phyloP scores from a whole-genome alignment of 2,329 filamentous ascomycete genomes.

The Exophiala mesophila region DNA sequence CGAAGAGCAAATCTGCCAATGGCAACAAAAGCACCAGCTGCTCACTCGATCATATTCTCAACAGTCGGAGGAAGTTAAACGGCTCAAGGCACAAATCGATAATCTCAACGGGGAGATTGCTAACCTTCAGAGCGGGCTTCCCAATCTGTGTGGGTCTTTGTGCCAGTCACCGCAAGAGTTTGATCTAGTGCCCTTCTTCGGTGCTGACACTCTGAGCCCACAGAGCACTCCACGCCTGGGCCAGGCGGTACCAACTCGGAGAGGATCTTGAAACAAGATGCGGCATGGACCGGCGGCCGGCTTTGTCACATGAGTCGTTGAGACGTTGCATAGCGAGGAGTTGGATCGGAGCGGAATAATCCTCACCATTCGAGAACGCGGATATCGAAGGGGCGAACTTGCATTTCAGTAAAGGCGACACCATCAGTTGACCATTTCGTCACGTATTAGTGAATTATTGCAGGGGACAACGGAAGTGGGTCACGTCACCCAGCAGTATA shows the following conservation, averaged over 20 bases:
- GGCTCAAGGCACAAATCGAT: conserved; percentile 23
- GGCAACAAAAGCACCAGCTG: conserved; percentile 23
- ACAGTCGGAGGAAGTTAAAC: conserved; percentile 19
- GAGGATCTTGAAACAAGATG: conserved; percentile 2
- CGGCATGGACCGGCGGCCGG: background rate
- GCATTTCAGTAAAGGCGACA: background rate
- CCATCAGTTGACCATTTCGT: background rate
- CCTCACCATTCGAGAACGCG: no score
- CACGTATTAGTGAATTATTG: no score
- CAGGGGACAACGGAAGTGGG: no score
- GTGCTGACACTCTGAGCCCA: conserved; percentile 10
- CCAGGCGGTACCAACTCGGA: conserved; percentile 7
- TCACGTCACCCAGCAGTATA: no score
- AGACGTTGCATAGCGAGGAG: background rate
- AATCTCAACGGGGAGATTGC: conserved; percentile 21
- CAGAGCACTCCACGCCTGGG: conserved; percentile 13
- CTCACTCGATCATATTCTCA: conserved; percentile 20
- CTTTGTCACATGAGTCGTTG: background rate
- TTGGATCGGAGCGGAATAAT: no score
- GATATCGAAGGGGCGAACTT: background rate
- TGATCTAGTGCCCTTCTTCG: conserved; percentile 23
- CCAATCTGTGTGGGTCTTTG: conserved; percentile 16
- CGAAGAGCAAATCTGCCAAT: conserved; percentile 50
- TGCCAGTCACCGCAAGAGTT: conserved; percentile 23
- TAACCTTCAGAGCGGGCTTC: conserved; percentile 17